Evolutionary conservation across 2,329 filamentous ascomycete species (phyloP), one percentile per base, ranked within the genome.

Genomic region (Apiospora saccharicola): DNA sequence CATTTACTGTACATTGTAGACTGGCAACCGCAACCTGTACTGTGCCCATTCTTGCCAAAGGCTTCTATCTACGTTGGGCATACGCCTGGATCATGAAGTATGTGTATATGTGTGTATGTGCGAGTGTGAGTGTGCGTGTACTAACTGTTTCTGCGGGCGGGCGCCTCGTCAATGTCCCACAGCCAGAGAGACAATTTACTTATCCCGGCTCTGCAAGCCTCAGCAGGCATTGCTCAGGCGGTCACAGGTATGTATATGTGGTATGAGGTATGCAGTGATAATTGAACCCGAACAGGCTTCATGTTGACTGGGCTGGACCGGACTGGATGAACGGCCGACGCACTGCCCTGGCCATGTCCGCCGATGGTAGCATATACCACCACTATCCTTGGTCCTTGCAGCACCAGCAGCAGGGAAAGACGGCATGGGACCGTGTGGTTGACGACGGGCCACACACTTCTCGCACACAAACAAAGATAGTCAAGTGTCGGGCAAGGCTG

Each of bases 301-400:
- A 34, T 61, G 53, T 61, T 61, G 34, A 12, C 34, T 41, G 19
- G 34, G 22, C 57, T 64, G 34, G 57, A 41, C 57, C 19, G 57
- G 57, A 41, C 57, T 57, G 57, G 16, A 64, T 8, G 57, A 64
- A 37, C 53, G 53, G 30, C 53, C 57, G 57, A 64, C 57, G 57
- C 57, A 64, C 34, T 64, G 57, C 57, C 57, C 57, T 64, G 30
- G 34, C 57, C 34, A 64, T 64, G 57, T 41, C 57, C 57, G 57
- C 57, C 34, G 34, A 64, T 64, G 57, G 57, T 64, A 64, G 57
- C 57, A 64, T 64, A 64, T 64, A 64, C 57, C 57, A 64, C 19
- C 12, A 41, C 57, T 41, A 64, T 64, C 57, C 57, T 64, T 64
- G 57, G 30, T 41, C 49, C 49, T 51, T 51, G 49, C 46, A 49